Evolutionary conservation across 306 rosid species (phyloP).

Genomic region (Gynostemma pentaphyllum): DNA sequence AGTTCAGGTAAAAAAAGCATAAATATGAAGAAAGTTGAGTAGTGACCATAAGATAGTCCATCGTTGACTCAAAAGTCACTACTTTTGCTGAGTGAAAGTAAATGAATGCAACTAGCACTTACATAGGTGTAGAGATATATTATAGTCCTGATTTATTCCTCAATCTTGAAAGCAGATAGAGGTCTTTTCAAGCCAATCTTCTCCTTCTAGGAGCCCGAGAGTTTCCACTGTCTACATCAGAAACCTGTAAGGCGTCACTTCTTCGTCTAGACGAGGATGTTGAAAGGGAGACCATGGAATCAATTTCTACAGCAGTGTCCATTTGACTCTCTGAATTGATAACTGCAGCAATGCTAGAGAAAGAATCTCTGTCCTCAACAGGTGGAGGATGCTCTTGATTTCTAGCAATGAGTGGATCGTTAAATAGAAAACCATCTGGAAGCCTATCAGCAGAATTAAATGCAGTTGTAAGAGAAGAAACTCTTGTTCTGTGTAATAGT

Average conservation of each 20-base stretch:
- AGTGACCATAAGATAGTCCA: background rate
- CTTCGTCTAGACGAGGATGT: conserved; percentile 91
- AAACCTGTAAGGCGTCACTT: conserved; percentile 55
- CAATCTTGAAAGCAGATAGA: conserved; percentile 10
- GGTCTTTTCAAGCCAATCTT: conserved; percentile 45
- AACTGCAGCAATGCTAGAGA: conserved; percentile 84
- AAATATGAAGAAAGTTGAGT: conserved; percentile 3
- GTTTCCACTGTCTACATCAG: conserved; percentile 89
- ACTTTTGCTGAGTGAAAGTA: background rate
- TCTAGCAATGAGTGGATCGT: conserved; percentile 32
- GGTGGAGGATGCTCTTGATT: conserved; percentile 58
- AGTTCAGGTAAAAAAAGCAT: conserved; percentile 1
- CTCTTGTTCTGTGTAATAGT: conserved; percentile 44
- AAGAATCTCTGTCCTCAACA: conserved; percentile 84
- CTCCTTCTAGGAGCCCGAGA: conserved; percentile 82
- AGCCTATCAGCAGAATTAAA: conserved; percentile 55
- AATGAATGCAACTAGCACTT: conserved; percentile 5
- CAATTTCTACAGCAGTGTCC: conserved; percentile 84
- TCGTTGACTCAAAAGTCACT: background rate
- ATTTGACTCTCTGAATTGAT: conserved; percentile 79
- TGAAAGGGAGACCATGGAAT: conserved; percentile 79
- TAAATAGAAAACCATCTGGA: conserved; percentile 51
- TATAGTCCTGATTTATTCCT: background rate
- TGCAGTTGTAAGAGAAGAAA: conserved; percentile 48
- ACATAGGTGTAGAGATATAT: conserved; percentile 8